A percentile compares a stretch with the other conserved stretches of the same genome.
These are phyloP conservation scores for Blumeria graminis DNA, from an alignment of 2,329 filamentous ascomycete genomes.

Conservation along the genomic window DNA sequence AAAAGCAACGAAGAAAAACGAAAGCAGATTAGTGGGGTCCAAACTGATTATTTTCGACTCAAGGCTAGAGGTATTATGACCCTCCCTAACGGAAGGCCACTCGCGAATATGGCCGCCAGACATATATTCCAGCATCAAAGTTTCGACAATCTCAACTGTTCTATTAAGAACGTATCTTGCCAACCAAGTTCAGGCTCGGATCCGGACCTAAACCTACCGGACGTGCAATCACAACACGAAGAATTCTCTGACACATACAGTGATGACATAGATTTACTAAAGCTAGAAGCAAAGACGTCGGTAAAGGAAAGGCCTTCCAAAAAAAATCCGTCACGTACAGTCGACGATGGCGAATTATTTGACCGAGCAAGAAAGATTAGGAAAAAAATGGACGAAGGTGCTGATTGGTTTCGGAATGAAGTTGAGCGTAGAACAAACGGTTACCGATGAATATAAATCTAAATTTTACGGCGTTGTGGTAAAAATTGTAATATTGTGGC, in stretches of 20 bases:
- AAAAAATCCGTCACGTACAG: background rate
- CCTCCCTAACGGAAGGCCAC: conserved; percentile 11
- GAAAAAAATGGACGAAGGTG: conserved; percentile 16
- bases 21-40: conserved; percentile 13
- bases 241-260: too few relatives aligned
- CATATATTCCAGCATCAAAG: conserved; percentile 3
- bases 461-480: too few relatives aligned
- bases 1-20: conserved; percentile 7
- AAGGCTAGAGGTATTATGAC: conserved; percentile 16
- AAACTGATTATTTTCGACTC: conserved; percentile 16
- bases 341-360: conserved; percentile 14
- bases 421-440: conserved; percentile 2
- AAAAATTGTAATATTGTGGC: too few relatives aligned
- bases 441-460: too few relatives aligned
- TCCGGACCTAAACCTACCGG: too few relatives aligned
- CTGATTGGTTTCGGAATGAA: conserved; percentile 12
- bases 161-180: too few relatives aligned
- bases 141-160: too few relatives aligned
- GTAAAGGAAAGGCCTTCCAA: too few relatives aligned
- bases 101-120: conserved; percentile 12
- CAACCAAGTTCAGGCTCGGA: too few relatives aligned
- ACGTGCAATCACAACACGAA: too few relatives aligned
- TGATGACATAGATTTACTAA: too few relatives aligned
- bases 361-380: conserved; percentile 14
- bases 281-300: too few relatives aligned